Percentiles rank a stretch among this genome's conserved stretches.
phyloP scores from a whole-genome alignment of 75 land plant species.

The Pinus albicaulis region DNA sequence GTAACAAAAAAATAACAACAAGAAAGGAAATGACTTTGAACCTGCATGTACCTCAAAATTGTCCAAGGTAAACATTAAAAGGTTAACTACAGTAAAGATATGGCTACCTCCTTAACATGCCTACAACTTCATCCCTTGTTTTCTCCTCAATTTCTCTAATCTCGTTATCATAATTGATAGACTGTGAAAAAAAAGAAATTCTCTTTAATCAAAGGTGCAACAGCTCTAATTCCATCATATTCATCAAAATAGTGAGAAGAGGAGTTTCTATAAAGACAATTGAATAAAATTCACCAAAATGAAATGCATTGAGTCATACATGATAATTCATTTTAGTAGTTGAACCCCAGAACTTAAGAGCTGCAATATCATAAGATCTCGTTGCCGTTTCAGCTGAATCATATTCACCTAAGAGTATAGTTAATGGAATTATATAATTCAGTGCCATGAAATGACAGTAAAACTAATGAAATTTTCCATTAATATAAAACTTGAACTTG shows the following conservation, averaged over 20 bases:
- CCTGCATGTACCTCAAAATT: not conserved
- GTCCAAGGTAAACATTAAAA: not conserved
- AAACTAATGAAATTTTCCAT: not conserved
- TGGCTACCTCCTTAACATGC: constrained; percentile 60
- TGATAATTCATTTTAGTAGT: not conserved
- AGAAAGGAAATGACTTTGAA: not conserved
- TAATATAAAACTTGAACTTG: not conserved
- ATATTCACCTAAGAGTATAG: constrained; percentile 7
- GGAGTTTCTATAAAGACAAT: too few species aligned
- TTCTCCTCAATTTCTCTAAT: constrained; percentile 72
- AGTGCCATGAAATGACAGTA: too few species aligned
- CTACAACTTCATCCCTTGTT: constrained; percentile 66
- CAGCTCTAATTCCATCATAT: not conserved
- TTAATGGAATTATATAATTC: not conserved
- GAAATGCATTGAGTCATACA: not conserved
- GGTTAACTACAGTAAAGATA: not conserved
- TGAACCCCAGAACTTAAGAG: constrained; percentile 10
- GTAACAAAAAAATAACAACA: not conserved
- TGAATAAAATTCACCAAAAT: not conserved
- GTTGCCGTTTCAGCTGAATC: constrained; percentile 15
- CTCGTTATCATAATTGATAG: constrained; percentile 45
- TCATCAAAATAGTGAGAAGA: too few species aligned
- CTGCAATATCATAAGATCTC: constrained; percentile 24
- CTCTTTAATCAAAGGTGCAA: not conserved
- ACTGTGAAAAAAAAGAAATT: constrained; percentile 2